phyloP scores from a whole-genome alignment of 23 red algal genomes.

The Gracilaria gracilis region DNA sequence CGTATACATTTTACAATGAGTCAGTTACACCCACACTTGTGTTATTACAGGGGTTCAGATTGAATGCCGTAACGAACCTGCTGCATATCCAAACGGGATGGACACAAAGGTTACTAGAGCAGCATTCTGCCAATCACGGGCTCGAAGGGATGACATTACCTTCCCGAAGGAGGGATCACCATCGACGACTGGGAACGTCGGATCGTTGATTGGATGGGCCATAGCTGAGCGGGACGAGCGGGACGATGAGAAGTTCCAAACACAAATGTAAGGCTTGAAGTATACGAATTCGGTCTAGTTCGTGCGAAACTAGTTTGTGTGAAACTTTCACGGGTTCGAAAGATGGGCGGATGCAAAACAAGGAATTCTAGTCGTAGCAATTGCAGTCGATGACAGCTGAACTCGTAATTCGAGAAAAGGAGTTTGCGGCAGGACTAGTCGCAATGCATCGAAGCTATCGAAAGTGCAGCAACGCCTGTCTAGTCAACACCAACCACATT shows the following conservation, averaged over 20 bases:
- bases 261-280: too few relatives aligned
- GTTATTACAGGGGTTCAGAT: not conserved
- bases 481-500: too few relatives aligned
- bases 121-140: slow-evolving; percentile 67
- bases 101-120: slow-evolving; percentile 43
- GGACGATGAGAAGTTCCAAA: not conserved
- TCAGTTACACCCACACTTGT: not conserved
- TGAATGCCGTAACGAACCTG: slow-evolving; percentile 49
- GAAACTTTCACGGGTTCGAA: not conserved
- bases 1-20: not conserved
- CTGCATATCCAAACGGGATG: slow-evolving; percentile 65
- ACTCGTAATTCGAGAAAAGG: too few relatives aligned
- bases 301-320: too few relatives aligned
- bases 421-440: too few relatives aligned
- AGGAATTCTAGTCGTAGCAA: too few relatives aligned
- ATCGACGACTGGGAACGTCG: slow-evolving; percentile 48
- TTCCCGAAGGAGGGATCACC: slow-evolving; percentile 60
- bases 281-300: not conserved
- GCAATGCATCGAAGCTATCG: too few relatives aligned
- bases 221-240: slow-evolving; percentile 8
- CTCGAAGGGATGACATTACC: slow-evolving; percentile 53
- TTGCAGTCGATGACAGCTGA: too few relatives aligned
- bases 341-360: not conserved
- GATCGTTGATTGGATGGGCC: slow-evolving; percentile 48
- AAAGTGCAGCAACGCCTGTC: too few relatives aligned